Conservation (phyloP, 352 stramenopile genomes). For the Aphanomyces astaci region DNA sequence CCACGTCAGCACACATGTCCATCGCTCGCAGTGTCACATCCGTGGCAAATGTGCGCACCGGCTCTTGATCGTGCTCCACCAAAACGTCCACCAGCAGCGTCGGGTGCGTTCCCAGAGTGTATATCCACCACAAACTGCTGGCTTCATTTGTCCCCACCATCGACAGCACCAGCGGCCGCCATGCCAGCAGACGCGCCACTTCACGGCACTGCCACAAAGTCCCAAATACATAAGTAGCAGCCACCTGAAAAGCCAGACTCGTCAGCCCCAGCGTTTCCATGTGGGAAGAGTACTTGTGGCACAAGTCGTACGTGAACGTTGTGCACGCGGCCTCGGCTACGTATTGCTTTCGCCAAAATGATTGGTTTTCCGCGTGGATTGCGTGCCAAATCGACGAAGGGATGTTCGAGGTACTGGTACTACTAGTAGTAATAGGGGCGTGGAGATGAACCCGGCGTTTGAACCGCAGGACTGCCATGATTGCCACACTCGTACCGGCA, state of each 20-base stretch:
- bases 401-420: too few species aligned
- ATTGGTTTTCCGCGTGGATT: conserved; percentile 73
- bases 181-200: conserved; percentile 61
- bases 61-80: conserved; percentile 50
- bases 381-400: conserved; percentile 49
- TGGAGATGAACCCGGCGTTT: not conserved
- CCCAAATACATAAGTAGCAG: conserved; percentile 80
- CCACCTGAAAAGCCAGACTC: conserved; percentile 64
- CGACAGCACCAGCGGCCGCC: conserved; percentile 51
- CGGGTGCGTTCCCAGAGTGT: conserved; percentile 52
- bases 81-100: conserved; percentile 63
- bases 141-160: conserved; percentile 60
- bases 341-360: conserved; percentile 84
- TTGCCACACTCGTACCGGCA: not conserved
- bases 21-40: conserved; percentile 64
- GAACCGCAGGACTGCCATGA: not conserved
- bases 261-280: conserved; percentile 32
- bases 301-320: conserved; percentile 71
- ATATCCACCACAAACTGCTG: conserved; percentile 66
- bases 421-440: conserved; percentile 21
- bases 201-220: conserved; percentile 79
- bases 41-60: conserved; percentile 64
- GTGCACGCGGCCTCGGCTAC: conserved; percentile 64
- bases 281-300: too few species aligned
- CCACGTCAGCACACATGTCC: not conserved